Conservation (phyloP, 2,329 filamentous ascomycete genomes). For the Diatrype stigma region DNA sequence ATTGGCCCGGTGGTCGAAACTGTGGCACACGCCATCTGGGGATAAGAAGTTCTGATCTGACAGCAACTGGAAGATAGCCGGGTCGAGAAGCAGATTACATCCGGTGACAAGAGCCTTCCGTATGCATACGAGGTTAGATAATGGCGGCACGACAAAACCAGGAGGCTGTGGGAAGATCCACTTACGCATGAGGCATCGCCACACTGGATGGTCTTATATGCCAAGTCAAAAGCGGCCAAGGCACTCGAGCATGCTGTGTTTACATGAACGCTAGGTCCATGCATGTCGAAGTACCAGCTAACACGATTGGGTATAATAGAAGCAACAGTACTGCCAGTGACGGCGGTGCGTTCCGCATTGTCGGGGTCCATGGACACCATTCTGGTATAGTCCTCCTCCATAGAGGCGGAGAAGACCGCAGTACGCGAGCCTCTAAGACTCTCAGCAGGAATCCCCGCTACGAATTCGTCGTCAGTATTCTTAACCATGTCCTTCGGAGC, state of each 20-base stretch:
- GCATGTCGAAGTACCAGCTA: background rate
- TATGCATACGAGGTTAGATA: background rate
- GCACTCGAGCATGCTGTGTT: background rate
- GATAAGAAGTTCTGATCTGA: slow-evolving; percentile 33
- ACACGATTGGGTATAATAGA: background rate
- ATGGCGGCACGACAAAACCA: slow-evolving; percentile 7
- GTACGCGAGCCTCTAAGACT: background rate
- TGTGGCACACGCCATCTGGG: slow-evolving; percentile 29
- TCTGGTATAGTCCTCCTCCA: slow-evolving; percentile 20
- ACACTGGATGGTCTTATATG: slow-evolving; percentile 16
- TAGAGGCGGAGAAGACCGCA: background rate
- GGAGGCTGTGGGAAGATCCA: background rate
- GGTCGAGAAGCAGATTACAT: slow-evolving; percentile 27
- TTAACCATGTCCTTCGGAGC: background rate
- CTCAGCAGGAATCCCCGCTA: background rate
- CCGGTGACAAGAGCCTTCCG: slow-evolving; percentile 29
- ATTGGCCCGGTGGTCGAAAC: slow-evolving; percentile 25
- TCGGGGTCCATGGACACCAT: slow-evolving; percentile 15
- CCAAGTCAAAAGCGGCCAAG: slow-evolving; percentile 3
- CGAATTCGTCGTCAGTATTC: background rate
- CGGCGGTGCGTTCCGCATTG: slow-evolving; percentile 7
- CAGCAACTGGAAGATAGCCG: slow-evolving; percentile 22
- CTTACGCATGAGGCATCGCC: slow-evolving; percentile 21
- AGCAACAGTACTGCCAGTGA: background rate
- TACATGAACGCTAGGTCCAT: background rate